A percentile compares a stretch with the other conserved stretches of the same genome.
Evolutionary conservation across 345 rosid species (phyloP).

Genomic region (Syzygium jambos): DNA sequence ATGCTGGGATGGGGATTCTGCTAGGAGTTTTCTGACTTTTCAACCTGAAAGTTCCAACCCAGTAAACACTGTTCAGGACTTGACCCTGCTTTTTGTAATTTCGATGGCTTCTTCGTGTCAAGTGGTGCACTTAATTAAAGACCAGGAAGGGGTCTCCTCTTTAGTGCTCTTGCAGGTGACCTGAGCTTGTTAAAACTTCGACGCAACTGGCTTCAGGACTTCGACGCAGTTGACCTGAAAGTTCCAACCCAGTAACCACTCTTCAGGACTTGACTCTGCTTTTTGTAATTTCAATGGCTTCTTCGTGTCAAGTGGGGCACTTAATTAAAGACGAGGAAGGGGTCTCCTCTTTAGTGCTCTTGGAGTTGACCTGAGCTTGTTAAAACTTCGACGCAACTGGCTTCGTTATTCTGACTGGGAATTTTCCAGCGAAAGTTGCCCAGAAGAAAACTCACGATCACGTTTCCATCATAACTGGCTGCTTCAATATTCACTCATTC

Average conservation of each 20-base stretch:
- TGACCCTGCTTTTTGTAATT: background rate
- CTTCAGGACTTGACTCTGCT: background rate
- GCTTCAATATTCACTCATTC: background rate
- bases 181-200: background rate
- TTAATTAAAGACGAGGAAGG: background rate
- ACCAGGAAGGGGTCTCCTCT: background rate
- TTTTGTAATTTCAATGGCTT: background rate
- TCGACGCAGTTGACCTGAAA: background rate
- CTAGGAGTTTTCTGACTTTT: background rate
- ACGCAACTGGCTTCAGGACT: no score
- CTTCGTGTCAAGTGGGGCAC: background rate
- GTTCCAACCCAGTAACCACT: background rate
- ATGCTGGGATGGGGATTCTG: background rate
- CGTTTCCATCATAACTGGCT: background rate
- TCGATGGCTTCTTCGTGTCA: background rate
- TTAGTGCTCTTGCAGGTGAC: background rate
- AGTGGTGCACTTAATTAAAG: background rate
- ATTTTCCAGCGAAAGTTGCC: background rate
- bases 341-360: background rate
- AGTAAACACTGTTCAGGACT: background rate
- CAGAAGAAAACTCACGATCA: background rate
- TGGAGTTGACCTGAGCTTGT: background rate
- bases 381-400: background rate
- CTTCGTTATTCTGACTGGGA: background rate
- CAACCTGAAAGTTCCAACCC: background rate